phyloP scores from a whole-genome alignment of 805 yeast genomes.

The Candida morakotiae region DNA sequence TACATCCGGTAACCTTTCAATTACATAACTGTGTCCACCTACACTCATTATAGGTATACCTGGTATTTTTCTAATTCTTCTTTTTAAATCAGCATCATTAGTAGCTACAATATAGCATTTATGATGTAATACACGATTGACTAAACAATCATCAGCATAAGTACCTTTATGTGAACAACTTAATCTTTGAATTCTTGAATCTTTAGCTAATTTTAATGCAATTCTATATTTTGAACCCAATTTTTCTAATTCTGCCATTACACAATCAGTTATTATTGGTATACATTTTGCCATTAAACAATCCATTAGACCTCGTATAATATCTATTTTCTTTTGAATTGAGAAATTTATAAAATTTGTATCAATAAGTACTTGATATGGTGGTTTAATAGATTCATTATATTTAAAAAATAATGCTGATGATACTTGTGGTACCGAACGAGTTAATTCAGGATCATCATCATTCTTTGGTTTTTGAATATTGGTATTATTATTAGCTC shows the following conservation, averaged over 20 bases:
- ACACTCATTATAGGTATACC: conserved; percentile 97
- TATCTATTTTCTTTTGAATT: conserved; percentile 90
- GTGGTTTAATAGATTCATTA: conserved; percentile 94
- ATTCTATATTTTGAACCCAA: conserved; percentile 92
- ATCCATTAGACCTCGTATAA: conserved; percentile 97
- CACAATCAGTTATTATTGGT: conserved; percentile 95
- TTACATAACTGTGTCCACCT: conserved; percentile 86
- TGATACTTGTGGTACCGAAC: conserved; percentile 79
- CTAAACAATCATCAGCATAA: conserved; percentile 97
- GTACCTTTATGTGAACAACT: conserved; percentile 94
- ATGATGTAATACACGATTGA: conserved; percentile 89
- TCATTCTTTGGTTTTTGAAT: conserved; percentile 25
- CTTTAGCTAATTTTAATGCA: conserved; percentile 88
- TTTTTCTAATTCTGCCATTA: conserved; percentile 95
- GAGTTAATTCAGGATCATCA: conserved; percentile 66
- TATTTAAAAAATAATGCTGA: conserved; percentile 93
- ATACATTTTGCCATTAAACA: conserved; percentile 90
- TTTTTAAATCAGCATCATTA: conserved; percentile 93
- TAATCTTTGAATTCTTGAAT: conserved; percentile 83
- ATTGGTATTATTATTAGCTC: conserved; percentile 44
- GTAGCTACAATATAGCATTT: conserved; percentile 97
- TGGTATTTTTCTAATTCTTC: conserved; percentile 92
- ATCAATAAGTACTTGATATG: conserved; percentile 93
- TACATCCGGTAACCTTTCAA: conserved; percentile 95
- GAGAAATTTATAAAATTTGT: conserved; percentile 96